Evolutionary conservation across 2,329 filamentous ascomycete species (phyloP).

Genomic region (Didymella exigua): DNA sequence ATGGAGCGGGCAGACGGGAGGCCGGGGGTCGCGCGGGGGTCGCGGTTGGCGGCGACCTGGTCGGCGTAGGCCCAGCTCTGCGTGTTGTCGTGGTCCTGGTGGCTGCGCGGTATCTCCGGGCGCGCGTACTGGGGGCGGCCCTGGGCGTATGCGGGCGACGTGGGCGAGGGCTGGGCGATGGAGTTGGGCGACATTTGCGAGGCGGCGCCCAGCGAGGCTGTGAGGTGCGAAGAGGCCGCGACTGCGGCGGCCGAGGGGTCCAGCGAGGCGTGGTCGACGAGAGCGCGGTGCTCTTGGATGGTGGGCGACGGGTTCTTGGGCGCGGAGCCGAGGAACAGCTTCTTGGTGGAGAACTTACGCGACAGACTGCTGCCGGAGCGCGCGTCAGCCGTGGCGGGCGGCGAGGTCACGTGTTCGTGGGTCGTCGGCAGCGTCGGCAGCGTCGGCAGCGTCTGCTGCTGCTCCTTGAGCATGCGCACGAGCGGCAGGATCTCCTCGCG

Average conservation of each 20-base stretch:
- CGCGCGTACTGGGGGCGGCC: slow-evolving; percentile 38
- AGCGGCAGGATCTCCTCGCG: slow-evolving; percentile 91
- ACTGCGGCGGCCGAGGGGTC: slow-evolving; percentile 59
- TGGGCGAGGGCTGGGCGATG: slow-evolving; percentile 54
- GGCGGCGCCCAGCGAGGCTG: slow-evolving; percentile 53
- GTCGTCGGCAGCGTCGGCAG: slow-evolving; percentile 68
- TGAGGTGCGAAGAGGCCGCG: slow-evolving; percentile 58
- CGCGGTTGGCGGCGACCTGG: slow-evolving; percentile 36
- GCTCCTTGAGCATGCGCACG: slow-evolving; percentile 88
- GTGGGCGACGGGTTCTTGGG: slow-evolving; percentile 59
- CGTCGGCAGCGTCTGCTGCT: slow-evolving; percentile 80
- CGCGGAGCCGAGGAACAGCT: slow-evolving; percentile 56
- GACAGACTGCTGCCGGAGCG: slow-evolving; percentile 54
- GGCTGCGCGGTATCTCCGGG: slow-evolving; percentile 36
- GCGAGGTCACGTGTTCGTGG: slow-evolving; percentile 46
- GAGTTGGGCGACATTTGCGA: slow-evolving; percentile 50
- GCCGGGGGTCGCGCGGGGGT: slow-evolving; percentile 40
- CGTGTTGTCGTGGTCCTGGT: slow-evolving; percentile 40
- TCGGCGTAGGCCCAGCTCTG: slow-evolving; percentile 39
- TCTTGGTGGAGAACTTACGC: slow-evolving; percentile 60
- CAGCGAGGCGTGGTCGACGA: slow-evolving; percentile 51
- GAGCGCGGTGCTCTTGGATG: slow-evolving; percentile 51
- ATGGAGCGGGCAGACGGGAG: slow-evolving; percentile 39
- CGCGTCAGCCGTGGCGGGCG: slow-evolving; percentile 43
- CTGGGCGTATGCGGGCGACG: slow-evolving; percentile 56